Evolutionary conservation across 495 filamentous ascomycete species (phyloP), one percentile per base, ranked within the genome.

Genomic region (Acidomyces sp.): DNA sequence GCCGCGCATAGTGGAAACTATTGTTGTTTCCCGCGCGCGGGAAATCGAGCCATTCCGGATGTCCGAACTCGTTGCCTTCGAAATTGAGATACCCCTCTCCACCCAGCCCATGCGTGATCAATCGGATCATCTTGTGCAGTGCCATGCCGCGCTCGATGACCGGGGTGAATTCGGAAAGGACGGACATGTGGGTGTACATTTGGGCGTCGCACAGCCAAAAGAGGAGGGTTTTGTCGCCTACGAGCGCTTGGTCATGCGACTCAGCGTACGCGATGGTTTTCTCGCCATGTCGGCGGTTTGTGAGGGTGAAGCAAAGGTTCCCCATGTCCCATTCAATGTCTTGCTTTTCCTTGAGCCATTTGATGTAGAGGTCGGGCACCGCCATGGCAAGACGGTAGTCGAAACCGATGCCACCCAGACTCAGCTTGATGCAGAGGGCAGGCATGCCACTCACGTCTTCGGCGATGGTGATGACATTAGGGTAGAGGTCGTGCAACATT

Each of bases 391-490:
- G 77, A 49, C 90, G 74, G 62, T 97, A 97, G 62, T 97, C 90
- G 58, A 97, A 97, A 11, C 90, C 90, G 44, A 94, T 74, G 27
- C 90, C 90, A 12, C 90, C 90, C 5, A 95, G 67, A 0, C 78
- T 75, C 32, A 96, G 67, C 2, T 82, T 71, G 6, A 96, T 63
- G 61, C 90, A 96, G 30, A 97, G 66, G 6, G 85, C 88, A 32
- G 90, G 90, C 90, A 97, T 97, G 7, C 90, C 90, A 17, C 87
- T 95, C 20, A 97, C 90, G 55, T 97, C 90, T 56, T 97, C 90
- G 5, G 92, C 90, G 42, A 97, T 79, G 2, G 86, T 94, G 53
- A 95, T 85, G 33, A 65, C 72, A 3, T 84, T 73, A 1, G 90
- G 87, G 53, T 87, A 95, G 30, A 93, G 67, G 5, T 71, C 60